Percentiles rank a stretch among this genome's conserved stretches.
Evolutionary conservation across 768 basidiomycete genomes (phyloP).

Genomic region (Mycena vitilis): DNA sequence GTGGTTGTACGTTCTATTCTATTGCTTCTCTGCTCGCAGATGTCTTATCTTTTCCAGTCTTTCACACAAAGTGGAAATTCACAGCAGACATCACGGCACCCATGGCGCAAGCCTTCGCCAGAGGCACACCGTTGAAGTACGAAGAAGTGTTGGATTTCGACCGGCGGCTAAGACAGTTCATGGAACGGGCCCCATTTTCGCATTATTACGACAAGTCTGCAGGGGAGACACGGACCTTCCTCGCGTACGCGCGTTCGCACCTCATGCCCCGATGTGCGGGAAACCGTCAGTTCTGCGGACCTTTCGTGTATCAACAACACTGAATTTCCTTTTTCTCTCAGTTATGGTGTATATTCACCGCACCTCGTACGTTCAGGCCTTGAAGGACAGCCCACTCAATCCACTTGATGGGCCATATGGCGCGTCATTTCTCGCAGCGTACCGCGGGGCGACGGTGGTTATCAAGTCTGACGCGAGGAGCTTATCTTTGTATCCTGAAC

Average conservation of each 20-base stretch:
- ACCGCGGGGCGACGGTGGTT: conserved; percentile 53
- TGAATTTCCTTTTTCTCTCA: conserved; percentile 35
- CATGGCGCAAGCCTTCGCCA: conserved; percentile 41
- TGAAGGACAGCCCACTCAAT: conserved; percentile 56
- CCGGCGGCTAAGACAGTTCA: conserved; percentile 19
- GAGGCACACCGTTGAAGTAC: conserved; percentile 43
- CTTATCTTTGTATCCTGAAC: conserved; percentile 51
- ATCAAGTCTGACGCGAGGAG: conserved; percentile 32
- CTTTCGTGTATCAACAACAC: too few species aligned
- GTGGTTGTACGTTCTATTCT: conserved; percentile 10
- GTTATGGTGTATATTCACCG: conserved; percentile 60
- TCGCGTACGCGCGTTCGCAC: background rate
- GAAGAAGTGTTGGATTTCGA: conserved; percentile 37
- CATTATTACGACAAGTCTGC: background rate
- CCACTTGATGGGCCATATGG: conserved; percentile 59
- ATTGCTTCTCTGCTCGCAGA: too few species aligned
- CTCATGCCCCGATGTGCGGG: conserved; percentile 1
- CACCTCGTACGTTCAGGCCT: conserved; percentile 59
- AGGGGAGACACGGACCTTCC: conserved; percentile 1
- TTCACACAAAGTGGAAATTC: conserved; percentile 11
- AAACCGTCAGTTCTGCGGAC: background rate
- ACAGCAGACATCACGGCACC: conserved; percentile 37
- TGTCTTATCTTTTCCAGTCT: too few species aligned
- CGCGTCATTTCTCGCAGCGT: conserved; percentile 60
- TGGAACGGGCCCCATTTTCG: conserved; percentile 5